Evolutionary conservation across 2,329 filamentous ascomycete genomes (phyloP).

Genomic region (Beauveria caledonica): DNA sequence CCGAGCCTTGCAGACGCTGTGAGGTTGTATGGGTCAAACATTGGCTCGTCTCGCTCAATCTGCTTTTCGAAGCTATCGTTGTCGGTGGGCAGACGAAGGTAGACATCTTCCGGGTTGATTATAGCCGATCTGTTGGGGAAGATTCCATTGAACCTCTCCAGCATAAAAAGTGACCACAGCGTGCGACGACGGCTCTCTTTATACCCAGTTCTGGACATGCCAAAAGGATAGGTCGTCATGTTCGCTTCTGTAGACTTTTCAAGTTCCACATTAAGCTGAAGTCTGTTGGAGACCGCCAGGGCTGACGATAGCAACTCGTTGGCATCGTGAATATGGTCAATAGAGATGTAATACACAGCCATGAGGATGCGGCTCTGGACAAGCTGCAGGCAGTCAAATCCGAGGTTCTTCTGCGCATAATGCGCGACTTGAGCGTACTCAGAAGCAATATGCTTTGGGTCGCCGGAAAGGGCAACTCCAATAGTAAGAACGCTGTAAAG

Average conservation of each 20-base stretch:
- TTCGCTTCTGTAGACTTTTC: conserved; percentile 35
- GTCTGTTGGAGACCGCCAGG: conserved; percentile 47
- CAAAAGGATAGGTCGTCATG: conserved; percentile 42
- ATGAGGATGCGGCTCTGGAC: conserved; percentile 61
- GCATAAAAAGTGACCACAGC: conserved; percentile 63
- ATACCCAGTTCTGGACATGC: conserved; percentile 47
- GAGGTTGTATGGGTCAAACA: conserved; percentile 45
- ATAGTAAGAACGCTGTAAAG: conserved; percentile 36
- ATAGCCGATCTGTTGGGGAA: conserved; percentile 45
- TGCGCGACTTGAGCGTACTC: conserved; percentile 45
- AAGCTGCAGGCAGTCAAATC: conserved; percentile 43
- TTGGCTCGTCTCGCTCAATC: conserved; percentile 46
- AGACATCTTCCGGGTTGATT: conserved; percentile 56
- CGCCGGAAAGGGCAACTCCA: conserved; percentile 31
- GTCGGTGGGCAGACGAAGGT: conserved; percentile 57
- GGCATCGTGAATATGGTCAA: conserved; percentile 49
- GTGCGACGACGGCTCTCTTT: conserved; percentile 61
- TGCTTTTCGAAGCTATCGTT: conserved; percentile 55
- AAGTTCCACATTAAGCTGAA: conserved; percentile 57
- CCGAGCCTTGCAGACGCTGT: conserved; percentile 16
- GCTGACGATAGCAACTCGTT: conserved; percentile 58
- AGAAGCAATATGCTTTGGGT: conserved; percentile 27
- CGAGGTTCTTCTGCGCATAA: conserved; percentile 37
- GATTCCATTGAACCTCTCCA: conserved; percentile 58
- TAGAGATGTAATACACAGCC: conserved; percentile 56